phyloP scores from a whole-genome alignment of 345 rosid genomes.

The Psidium friedrichsthalianum region DNA sequence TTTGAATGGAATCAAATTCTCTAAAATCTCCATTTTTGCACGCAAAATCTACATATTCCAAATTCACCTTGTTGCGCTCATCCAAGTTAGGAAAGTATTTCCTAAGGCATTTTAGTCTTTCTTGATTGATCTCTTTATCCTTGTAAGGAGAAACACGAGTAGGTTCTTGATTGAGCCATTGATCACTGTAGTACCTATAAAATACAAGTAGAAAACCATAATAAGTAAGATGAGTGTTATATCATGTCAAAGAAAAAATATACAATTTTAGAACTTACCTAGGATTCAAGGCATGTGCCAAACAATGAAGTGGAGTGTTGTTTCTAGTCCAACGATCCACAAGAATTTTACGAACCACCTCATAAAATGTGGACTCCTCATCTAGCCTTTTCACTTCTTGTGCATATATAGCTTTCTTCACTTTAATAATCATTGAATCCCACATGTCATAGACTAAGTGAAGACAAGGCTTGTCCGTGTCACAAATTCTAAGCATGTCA shows the following conservation, averaged over 20 bases:
- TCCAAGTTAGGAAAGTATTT: neutral
- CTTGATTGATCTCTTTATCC: neutral
- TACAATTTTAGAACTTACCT: neutral
- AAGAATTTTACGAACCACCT: neutral
- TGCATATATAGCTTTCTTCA: neutral
- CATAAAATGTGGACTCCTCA: neutral
- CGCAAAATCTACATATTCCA: neutral
- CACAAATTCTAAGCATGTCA: neutral
- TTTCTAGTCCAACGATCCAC: neutral
- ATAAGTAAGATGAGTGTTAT: neutral
- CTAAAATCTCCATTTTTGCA: neutral
- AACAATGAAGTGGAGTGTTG: neutral
- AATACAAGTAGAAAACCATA: neutral
- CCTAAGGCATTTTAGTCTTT: neutral
- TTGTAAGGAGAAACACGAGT: fast-evolving
- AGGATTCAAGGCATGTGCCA: neutral
- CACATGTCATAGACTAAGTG: neutral
- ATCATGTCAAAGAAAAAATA: neutral
- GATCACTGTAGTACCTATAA: neutral
- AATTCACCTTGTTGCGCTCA: neutral
- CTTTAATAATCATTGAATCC: neutral
- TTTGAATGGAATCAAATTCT: neutral
- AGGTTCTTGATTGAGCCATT: neutral
- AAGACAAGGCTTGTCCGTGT: neutral
- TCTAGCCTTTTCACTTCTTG: neutral